These are phyloP conservation scores for Carex myosuroides DNA, from an alignment of 176 grass and related monocot genomes.

Conservation along the genomic window DNA sequence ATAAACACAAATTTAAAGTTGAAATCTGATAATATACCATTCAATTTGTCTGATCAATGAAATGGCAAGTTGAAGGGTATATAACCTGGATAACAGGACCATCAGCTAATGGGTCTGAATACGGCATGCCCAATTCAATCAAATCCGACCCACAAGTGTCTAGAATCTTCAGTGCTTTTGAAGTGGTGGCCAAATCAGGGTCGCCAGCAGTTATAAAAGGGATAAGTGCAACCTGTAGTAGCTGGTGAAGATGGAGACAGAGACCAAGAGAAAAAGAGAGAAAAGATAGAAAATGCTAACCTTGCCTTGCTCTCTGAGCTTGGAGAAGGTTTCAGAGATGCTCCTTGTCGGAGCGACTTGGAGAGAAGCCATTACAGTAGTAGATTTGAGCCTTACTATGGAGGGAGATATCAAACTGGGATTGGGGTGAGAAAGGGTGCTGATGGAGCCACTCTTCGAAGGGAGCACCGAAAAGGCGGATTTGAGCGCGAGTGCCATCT, in stretches of 20 bases:
- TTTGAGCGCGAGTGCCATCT: no score
- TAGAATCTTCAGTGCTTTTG: constrained; percentile 76
- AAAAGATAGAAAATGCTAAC: constrained; percentile 14
- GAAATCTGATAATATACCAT: neutral
- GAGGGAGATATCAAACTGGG: neutral
- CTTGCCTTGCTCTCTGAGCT: constrained; percentile 61
- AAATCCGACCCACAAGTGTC: constrained; percentile 76
- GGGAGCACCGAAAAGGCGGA: no score
- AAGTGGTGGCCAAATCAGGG: constrained; percentile 70
- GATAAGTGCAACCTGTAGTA: constrained; percentile 51
- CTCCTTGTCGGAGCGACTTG: constrained; percentile 23
- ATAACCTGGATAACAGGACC: constrained; percentile 92
- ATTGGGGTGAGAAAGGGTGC: constrained; percentile 13
- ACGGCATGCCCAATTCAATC: constrained; percentile 91
- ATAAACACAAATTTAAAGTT: neutral
- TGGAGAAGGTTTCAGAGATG: constrained; percentile 64
- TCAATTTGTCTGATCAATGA: neutral
- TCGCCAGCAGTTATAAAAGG: constrained; percentile 91
- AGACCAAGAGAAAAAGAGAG: neutral
- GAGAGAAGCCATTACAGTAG: constrained; percentile 1
- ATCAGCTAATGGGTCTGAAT: constrained; percentile 85
- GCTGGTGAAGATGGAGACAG: neutral
- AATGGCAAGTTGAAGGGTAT: neutral
- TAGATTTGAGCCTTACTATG: constrained; percentile 12
- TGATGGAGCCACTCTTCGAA: neutral